Base-by-base conservation (phyloP, 257 asterid species). In the Eustoma russellianum region DNA sequence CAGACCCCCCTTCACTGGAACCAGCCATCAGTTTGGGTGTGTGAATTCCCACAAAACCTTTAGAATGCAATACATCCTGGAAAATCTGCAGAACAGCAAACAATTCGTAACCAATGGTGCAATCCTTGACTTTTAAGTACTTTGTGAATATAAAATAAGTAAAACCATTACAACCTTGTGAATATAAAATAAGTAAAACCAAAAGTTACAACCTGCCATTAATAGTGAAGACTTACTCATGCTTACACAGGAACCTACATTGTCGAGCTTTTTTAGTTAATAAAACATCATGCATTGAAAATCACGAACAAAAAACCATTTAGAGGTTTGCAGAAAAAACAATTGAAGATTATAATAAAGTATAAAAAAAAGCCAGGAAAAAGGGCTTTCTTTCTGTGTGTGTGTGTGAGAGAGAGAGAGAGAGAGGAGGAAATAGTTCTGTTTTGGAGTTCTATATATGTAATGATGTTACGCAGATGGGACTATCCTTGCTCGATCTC, bases 1-100 rank as follows among this genome's bases (percentile, higher is more conserved):
- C 88, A 54, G 97, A 65, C 47, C 97, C 97, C 7, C 97, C 97
- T 72, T 90, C 97, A 73, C 97, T 90, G 38, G 97, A 79, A 65
- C 97, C 96, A 38, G 85, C 83, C 24, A 83, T 86, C 71, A 81
- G 51, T 61, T 86, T 90, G 19, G 97, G 97, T 0, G 97, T 83
- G 67, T 82, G 93, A 69, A 91, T 82, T 48, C 76, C 89, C 63
- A 71, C 54, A 73, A 86, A 91, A 19, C 81, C 92, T 78, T 80
- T 77, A 5, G 77, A 46, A 15, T 65, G 54, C 66, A 91, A 62
- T 58, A 86, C 82, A 38, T 74, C 75, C 73, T 89, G 67, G 57
- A 86, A 91, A 63, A 71, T 69, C 96, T 91, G 82, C 71, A 79
- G 30, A 61, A 46, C 34, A 49, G 46, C 7, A 19, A 18, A 38